These are phyloP conservation scores for Bertia moriformis DNA, from an alignment of 2,329 filamentous ascomycete species.

Conservation along the genomic window DNA sequence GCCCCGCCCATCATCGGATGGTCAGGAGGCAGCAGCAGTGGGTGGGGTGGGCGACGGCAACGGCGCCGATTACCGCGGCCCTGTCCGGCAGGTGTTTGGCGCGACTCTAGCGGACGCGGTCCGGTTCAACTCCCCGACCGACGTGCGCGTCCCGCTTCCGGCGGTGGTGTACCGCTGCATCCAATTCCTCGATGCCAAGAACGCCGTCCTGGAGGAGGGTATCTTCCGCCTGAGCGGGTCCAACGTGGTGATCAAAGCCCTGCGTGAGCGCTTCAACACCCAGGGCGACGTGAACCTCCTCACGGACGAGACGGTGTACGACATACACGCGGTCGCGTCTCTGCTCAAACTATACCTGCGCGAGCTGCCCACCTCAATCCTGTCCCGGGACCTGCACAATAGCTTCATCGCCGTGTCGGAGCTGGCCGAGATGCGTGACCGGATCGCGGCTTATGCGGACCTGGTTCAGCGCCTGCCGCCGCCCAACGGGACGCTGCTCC, in stretches of 20 bases:
- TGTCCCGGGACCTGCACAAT: constrained; percentile 78
- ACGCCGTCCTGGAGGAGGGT: constrained; percentile 74
- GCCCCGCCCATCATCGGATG: constrained; percentile 40
- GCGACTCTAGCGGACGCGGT: constrained; percentile 76
- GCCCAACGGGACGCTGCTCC: constrained; percentile 67
- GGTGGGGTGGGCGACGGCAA: constrained; percentile 37
- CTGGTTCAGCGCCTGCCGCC: constrained; percentile 71
- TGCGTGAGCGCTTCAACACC: constrained; percentile 82
- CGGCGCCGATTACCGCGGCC: constrained; percentile 31
- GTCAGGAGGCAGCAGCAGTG: constrained; percentile 38
- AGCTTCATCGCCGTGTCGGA: constrained; percentile 79
- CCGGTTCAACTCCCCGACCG: constrained; percentile 58
- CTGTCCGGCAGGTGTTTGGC: constrained; percentile 66
- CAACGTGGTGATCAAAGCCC: constrained; percentile 78
- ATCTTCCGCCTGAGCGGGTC: constrained; percentile 97
- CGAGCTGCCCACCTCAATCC: constrained; percentile 81
- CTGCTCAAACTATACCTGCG: constrained; percentile 86
- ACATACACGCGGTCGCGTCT: constrained; percentile 90
- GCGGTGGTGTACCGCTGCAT: constrained; percentile 92
- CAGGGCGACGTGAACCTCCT: constrained; percentile 85
- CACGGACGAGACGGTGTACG: constrained; percentile 71
- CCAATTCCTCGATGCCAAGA: constrained; percentile 75
- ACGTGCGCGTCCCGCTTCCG: constrained; percentile 63
- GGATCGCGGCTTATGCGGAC: constrained; percentile 60
- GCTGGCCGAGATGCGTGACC: constrained; percentile 59